phyloP scores from a whole-genome alignment of 345 rosid genomes.

The Gynandropsis gynandra region DNA sequence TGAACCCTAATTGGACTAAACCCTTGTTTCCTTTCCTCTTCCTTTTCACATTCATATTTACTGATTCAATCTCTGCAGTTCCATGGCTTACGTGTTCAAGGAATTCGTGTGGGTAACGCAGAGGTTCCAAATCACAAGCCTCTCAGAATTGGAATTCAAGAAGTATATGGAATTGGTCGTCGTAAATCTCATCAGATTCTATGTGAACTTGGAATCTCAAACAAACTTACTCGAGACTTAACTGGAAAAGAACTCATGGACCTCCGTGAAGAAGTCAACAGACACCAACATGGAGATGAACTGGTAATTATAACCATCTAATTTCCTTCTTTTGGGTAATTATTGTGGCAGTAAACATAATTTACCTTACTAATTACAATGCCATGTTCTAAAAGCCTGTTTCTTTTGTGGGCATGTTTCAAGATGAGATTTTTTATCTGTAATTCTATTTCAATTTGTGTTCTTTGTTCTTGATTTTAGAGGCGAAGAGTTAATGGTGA shows the following conservation, averaged over 20 bases:
- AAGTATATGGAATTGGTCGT: conserved; percentile 66
- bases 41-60: too few relatives aligned
- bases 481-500: conserved; percentile 42
- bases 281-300: conserved; percentile 53
- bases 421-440: too few relatives aligned
- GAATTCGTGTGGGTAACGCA: conserved; percentile 22
- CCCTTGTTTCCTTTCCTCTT: too few relatives aligned
- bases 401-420: too few relatives aligned
- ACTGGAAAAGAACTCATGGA: conserved; percentile 56
- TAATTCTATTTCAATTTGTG: neutral
- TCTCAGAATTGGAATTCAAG: conserved; percentile 50
- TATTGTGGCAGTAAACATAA: too few relatives aligned
- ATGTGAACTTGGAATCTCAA: conserved; percentile 44
- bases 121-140: conserved; percentile 59
- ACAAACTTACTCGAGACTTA: conserved; percentile 60
- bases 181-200: conserved; percentile 61
- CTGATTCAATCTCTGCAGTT: too few relatives aligned
- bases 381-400: too few relatives aligned
- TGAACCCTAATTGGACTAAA: too few relatives aligned
- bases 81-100: too few relatives aligned
- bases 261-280: conserved; percentile 54
- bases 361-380: too few relatives aligned
- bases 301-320: conserved; percentile 31
- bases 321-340: too few relatives aligned
- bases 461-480: conserved; percentile 12